These are phyloP conservation scores for Caryopteris hybrid DNA, from an alignment of 305 asterid genomes.

Conservation along the genomic window DNA sequence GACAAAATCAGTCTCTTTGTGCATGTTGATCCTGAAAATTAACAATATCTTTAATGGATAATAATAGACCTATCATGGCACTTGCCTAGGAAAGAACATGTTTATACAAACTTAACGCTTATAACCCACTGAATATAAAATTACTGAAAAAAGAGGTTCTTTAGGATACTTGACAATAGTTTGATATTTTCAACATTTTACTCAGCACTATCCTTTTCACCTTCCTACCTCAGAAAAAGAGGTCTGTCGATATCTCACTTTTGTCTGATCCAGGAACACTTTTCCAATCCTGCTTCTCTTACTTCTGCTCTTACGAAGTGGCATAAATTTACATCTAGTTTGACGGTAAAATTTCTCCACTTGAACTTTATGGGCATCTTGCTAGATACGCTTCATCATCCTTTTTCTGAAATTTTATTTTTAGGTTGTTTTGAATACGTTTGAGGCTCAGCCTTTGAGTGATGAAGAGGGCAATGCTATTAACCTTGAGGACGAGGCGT, in stretches of 20 bases:
- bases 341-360: constrained; percentile 46
- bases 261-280: constrained; percentile 63
- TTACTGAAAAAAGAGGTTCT: neutral
- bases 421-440: constrained; percentile 78
- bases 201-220: neutral
- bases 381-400: neutral
- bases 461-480: constrained; percentile 84
- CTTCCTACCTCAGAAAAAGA: too few relatives aligned
- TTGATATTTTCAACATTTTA: neutral
- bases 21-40: neutral
- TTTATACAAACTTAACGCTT: neutral
- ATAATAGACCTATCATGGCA: neutral
- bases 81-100: neutral
- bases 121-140: neutral
- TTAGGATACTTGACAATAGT: constrained; percentile 2
- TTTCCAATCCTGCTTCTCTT: constrained; percentile 80
- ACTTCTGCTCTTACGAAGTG: constrained; percentile 65
- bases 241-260: constrained; percentile 10
- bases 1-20: neutral
- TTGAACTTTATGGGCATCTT: constrained; percentile 1
- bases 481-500: constrained; percentile 83
- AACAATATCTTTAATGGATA: neutral
- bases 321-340: constrained; percentile 63
- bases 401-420: constrained; percentile 20
- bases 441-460: constrained; percentile 93